Evolutionary conservation across 2,329 filamentous ascomycete species (phyloP), one percentile per base, ranked within the genome.

Genomic region (Aspergillus felis): DNA sequence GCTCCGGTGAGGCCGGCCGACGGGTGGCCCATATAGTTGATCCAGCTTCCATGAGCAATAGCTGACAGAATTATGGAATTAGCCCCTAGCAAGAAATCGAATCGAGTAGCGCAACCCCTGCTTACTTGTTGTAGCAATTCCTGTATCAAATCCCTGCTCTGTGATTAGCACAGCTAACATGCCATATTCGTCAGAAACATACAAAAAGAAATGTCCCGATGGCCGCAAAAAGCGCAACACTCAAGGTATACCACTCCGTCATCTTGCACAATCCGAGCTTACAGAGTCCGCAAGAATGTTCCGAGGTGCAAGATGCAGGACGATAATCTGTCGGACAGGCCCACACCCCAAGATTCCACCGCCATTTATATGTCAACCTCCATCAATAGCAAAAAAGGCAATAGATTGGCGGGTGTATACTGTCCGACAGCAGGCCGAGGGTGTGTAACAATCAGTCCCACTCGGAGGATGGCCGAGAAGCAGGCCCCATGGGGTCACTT

Each of bases 201-300:
- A 82, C 81, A 67, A 83, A 85, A 55, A 85, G 74, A 67, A 84
- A 84, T 0, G 83, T 84, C 61, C 82, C 83, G 53, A 85, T 82
- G 22, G 81, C 82, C 41, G 82, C 82, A 67, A 84, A 85, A 41
- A 83, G 66, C 50, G 81, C 81, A 57, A 85, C 71, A 5, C 79
- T 78, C 29, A 83, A 69, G 2, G 80, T 78, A 65, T 83, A 82
- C 74, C 71, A 75, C 46, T 67, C 54, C 25, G 66, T 65, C 75
- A 78, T 78, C 17, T 61, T 72, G 63, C 12, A 38, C 29, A 28
- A 4, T 25, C 32, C n/a, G 10, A 20, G 20, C 17, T 14, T 9
- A 28, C 27, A 20, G 50, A 28, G 28, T 17, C 32, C 32, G 14
- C 32, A 38, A 38, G 28, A 29, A 32, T 53, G 20, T 44, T 35